These are phyloP conservation scores for Coprinopsis strossmayeri DNA, from an alignment of 768 basidiomycete genomes.

Conservation along the genomic window DNA sequence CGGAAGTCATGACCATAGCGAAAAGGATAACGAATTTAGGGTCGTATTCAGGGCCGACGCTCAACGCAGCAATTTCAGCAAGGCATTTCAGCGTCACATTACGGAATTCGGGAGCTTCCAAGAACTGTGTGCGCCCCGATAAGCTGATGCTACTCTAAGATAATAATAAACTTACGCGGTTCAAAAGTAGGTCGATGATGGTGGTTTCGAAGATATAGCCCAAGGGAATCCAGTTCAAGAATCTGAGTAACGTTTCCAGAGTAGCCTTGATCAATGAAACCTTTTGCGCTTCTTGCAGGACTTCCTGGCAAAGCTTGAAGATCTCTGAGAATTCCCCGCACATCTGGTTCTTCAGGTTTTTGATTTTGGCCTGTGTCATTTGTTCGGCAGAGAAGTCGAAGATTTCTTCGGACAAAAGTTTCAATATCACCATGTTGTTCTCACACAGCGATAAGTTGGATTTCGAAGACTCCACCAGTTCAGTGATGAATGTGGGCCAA, in stretches of 20 bases:
- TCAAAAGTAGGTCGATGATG: constrained; percentile 89
- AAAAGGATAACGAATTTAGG: constrained; percentile 96
- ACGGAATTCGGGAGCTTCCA: constrained; percentile 94
- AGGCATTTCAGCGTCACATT: constrained; percentile 96
- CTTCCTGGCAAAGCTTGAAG: constrained; percentile 95
- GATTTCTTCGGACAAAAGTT: constrained; percentile 95
- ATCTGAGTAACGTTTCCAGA: constrained; percentile 88
- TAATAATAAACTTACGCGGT: constrained; percentile 56
- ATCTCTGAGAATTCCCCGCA: constrained; percentile 96
- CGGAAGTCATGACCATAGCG: constrained; percentile 95
- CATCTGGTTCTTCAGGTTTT: constrained; percentile 97
- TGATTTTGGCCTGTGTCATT: constrained; percentile 97
- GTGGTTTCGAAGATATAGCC: constrained; percentile 99
- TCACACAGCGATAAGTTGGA: constrained; percentile 95
- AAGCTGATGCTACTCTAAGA: constrained; percentile 2
- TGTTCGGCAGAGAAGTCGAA: constrained; percentile 99
- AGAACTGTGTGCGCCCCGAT: constrained; percentile 55
- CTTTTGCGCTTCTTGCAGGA: constrained; percentile 96
- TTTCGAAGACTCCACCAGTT: constrained; percentile 96
- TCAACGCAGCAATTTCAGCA: constrained; percentile 91
- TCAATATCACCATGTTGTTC: constrained; percentile 99
- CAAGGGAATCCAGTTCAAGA: constrained; percentile 98
- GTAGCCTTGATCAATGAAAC: constrained; percentile 91
- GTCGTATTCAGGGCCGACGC: constrained; percentile 95
- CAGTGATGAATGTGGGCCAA: constrained; percentile 96